These are phyloP conservation scores for Pseudohalonectria lignicola DNA, from an alignment of 2,329 filamentous ascomycete species.

Conservation along the genomic window DNA sequence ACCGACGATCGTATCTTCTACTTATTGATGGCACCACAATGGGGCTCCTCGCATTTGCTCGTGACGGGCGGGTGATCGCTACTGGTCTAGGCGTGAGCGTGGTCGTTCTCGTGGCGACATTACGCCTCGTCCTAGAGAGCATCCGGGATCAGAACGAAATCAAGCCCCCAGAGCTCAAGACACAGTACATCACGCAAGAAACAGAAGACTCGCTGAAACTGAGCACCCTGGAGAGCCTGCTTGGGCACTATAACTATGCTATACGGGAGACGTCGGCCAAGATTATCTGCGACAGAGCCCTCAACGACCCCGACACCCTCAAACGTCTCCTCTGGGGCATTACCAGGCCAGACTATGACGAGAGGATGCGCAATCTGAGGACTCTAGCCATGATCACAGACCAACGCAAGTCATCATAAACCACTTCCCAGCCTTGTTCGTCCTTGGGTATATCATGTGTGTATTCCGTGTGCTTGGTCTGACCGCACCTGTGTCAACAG, in stretches of 20 bases:
- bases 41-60: conserved; percentile 26
- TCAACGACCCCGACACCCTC: conserved; percentile 45
- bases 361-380: conserved; percentile 44
- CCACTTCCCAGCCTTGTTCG: conserved; percentile 13
- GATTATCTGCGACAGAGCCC: conserved; percentile 43
- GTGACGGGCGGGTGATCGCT: conserved; percentile 43
- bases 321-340: conserved; percentile 45
- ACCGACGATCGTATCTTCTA: too few species aligned
- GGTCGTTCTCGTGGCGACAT: conserved; percentile 43
- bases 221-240: conserved; percentile 55
- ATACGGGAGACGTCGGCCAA: conserved; percentile 58
- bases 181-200: conserved; percentile 64
- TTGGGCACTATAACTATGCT: conserved; percentile 60
- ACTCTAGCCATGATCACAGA: conserved; percentile 45
- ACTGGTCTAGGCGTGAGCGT: conserved; percentile 45
- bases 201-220: conserved; percentile 61
- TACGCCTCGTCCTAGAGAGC: conserved; percentile 46
- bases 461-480: conserved; percentile 17
- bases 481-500: conserved; percentile 13
- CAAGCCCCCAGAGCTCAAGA: conserved; percentile 50
- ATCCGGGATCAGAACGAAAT: conserved; percentile 57
- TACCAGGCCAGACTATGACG: conserved; percentile 45
- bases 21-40: conserved; percentile 18
- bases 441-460: conserved; percentile 11
- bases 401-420: conserved; percentile 20